phyloP scores from a whole-genome alignment of 305 asterid species.

The Solanum hybrid region DNA sequence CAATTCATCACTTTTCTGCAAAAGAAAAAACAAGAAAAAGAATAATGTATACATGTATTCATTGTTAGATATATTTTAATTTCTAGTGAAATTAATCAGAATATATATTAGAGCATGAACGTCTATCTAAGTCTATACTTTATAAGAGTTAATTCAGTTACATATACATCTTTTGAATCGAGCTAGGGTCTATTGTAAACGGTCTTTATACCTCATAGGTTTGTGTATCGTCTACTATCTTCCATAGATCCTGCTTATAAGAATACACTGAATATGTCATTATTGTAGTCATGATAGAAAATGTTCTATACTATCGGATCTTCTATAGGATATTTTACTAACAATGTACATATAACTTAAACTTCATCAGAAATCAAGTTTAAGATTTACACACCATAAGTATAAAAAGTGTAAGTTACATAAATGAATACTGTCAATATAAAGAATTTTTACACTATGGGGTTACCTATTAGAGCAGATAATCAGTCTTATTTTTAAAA shows the following conservation, averaged over 20 bases:
- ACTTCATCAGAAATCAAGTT: neutral
- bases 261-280: neutral
- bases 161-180: neutral
- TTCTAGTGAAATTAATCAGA: neutral
- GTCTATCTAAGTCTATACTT: neutral
- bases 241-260: neutral
- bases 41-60: neutral
- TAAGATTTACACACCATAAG: neutral
- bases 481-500: neutral
- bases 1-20: neutral
- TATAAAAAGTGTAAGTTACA: neutral
- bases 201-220: neutral
- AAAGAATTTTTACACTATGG: neutral
- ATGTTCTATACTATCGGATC: neutral
- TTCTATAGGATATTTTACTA: neutral
- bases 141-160: neutral
- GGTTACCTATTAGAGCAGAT: neutral
- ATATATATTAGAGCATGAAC: neutral
- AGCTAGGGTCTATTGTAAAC: neutral
- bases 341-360: neutral
- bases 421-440: neutral
- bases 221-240: neutral
- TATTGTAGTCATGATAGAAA: neutral
- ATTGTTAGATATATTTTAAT: neutral
- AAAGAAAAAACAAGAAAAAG: neutral